Conservation (phyloP, 164 flowering plant genomes). For the Macadamia integrifolia region DNA sequence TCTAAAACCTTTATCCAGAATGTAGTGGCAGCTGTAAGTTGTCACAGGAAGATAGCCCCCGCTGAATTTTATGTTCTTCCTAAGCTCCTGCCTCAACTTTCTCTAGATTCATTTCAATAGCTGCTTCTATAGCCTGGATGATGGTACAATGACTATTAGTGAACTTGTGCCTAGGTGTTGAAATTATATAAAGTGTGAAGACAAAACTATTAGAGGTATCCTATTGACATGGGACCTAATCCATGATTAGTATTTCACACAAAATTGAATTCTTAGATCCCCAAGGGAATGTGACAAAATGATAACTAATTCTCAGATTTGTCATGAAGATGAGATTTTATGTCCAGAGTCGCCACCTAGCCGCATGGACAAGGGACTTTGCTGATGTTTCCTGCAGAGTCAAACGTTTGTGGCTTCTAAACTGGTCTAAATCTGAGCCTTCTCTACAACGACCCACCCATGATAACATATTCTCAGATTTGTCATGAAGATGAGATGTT, state of each 20-base stretch:
- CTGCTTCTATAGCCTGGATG: slow-evolving; percentile 90
- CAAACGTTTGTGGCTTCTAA: too few relatives aligned
- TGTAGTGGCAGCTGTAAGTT: slow-evolving; percentile 90
- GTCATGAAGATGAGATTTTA: neutral
- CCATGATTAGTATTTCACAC: too few relatives aligned
- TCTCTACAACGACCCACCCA: too few relatives aligned
- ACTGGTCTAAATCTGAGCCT: too few relatives aligned
- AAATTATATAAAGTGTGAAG: neutral
- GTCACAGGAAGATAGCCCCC: slow-evolving; percentile 77
- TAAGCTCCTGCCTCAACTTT: slow-evolving; percentile 98
- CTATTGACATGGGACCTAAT: too few relatives aligned
- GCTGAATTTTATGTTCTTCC: slow-evolving; percentile 94
- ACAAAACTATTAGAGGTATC: too few relatives aligned
- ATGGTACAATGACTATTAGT: neutral
- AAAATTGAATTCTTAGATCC: neutral
- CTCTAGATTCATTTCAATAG: slow-evolving; percentile 75
- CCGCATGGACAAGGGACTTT: neutral
- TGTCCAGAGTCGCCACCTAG: too few relatives aligned
- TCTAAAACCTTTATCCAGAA: slow-evolving; percentile 56
- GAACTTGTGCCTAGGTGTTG: neutral
- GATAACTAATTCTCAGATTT: neutral
- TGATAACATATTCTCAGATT: too few relatives aligned
- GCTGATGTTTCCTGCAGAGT: too few relatives aligned
- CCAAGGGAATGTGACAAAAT: neutral
- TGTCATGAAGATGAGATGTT: neutral